phyloP scores from a whole-genome alignment of 2,329 filamentous ascomycete genomes.

The Gnomoniopsis smithogilvyi region DNA sequence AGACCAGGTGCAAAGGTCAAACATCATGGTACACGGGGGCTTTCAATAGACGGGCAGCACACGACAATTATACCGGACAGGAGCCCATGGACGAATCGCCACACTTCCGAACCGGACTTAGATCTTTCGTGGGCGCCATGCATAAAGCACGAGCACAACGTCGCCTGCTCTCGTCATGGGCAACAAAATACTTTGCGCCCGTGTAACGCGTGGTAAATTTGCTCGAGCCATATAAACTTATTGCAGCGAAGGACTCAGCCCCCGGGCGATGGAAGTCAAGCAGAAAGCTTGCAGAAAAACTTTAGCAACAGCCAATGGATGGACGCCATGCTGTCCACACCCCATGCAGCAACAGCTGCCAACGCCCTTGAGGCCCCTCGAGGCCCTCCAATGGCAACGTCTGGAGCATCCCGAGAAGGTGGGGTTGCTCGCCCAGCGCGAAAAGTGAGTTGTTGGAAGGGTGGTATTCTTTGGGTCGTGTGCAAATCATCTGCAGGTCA shows the following conservation, averaged over 20 bases:
- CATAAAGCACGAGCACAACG: background rate
- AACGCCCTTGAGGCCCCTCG: too few species aligned
- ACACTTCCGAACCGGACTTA: background rate
- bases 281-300: too few species aligned
- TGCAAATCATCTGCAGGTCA: conserved; percentile 10
- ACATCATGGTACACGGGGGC: too few species aligned
- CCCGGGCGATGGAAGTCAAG: background rate
- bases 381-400: too few species aligned
- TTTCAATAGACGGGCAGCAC: background rate
- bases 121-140: background rate
- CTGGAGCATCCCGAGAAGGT: too few species aligned
- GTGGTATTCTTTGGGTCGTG: background rate
- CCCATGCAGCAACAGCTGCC: too few species aligned
- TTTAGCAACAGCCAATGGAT: too few species aligned
- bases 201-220: background rate
- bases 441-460: background rate
- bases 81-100: background rate
- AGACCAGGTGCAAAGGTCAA: background rate
- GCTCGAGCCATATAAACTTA: background rate
- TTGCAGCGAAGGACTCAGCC: background rate
- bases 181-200: background rate
- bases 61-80: background rate
- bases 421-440: background rate
- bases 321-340: too few species aligned
- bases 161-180: background rate